Conservation (phyloP, 75 land plant species). For the Isoetes taiwanensis region DNA sequence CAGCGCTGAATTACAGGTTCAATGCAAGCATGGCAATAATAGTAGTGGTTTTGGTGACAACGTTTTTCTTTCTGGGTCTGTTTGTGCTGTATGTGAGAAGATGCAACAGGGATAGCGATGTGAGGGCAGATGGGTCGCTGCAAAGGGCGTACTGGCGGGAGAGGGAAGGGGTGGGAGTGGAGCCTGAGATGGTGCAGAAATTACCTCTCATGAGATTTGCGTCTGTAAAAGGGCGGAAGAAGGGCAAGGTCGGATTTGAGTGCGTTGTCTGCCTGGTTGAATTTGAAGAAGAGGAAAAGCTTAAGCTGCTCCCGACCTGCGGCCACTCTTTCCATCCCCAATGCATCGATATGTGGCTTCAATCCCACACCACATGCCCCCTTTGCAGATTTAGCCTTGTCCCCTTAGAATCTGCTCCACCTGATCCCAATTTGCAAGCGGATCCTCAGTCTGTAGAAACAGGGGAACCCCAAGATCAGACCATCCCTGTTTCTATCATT, state of each 20-base stretch:
- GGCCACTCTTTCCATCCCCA: conserved; percentile 3
- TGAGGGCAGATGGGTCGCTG: too few species aligned
- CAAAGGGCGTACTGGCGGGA: too few species aligned
- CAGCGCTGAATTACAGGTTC: too few species aligned
- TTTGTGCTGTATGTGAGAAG: conserved; percentile 31
- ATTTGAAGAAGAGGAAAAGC: neutral
- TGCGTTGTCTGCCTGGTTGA: neutral
- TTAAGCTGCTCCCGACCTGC: neutral
- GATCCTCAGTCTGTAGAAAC: too few species aligned
- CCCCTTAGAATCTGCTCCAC: too few species aligned
- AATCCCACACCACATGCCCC: conserved; percentile 1
- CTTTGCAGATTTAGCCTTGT: neutral
- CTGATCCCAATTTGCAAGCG: too few species aligned
- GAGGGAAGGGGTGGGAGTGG: too few species aligned
- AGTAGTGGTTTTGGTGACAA: conserved; percentile 25
- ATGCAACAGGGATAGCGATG: conserved; percentile 15
- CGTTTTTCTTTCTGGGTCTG: conserved; percentile 34
- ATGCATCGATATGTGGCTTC: conserved; percentile 7
- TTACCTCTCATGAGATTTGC: neutral
- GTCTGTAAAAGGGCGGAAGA: neutral
- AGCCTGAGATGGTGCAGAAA: neutral
- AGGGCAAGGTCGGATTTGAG: neutral
- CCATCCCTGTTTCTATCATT: too few species aligned
- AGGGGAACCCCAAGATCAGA: too few species aligned
- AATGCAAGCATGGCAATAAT: conserved; percentile 35